Evolutionary conservation across 129 eudicot genomes (phyloP).

Genomic region (Flaveria bidentis): DNA sequence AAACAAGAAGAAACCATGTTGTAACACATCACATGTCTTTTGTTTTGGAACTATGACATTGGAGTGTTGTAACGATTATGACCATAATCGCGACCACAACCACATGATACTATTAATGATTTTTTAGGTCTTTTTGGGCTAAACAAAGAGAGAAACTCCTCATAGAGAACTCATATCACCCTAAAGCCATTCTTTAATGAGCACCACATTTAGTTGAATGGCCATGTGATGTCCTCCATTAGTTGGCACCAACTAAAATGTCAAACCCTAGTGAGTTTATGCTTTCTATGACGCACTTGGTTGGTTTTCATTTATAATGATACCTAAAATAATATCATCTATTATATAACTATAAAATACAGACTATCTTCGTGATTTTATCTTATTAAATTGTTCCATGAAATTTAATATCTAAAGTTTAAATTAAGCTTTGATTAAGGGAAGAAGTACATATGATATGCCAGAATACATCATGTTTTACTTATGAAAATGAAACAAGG

Average conservation of each 20-base stretch:
- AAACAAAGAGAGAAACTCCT: constrained; percentile 13
- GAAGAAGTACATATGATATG: constrained; percentile 23
- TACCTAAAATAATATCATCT: too few relatives aligned
- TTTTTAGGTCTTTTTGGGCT: constrained; percentile 17
- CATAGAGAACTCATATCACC: constrained; percentile 21
- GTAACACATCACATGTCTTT: not conserved
- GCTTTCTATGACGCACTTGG: constrained; percentile 24
- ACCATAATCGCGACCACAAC: not conserved
- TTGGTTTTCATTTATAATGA: not conserved
- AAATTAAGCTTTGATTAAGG: not conserved
- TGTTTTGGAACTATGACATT: not conserved
- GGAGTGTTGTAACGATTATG: not conserved
- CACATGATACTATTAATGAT: constrained; percentile 20
- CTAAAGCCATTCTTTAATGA: not conserved
- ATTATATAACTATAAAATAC: too few relatives aligned
- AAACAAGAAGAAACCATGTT: too few relatives aligned
- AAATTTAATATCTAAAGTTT: not conserved
- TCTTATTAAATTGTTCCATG: not conserved
- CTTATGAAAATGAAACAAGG: constrained; percentile 14
- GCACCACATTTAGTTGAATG: constrained; percentile 21
- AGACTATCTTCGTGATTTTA: too few relatives aligned
- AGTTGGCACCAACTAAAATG: constrained; percentile 16
- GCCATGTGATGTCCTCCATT: constrained; percentile 22
- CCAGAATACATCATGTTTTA: constrained; percentile 24
- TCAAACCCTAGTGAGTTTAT: constrained; percentile 26